Evolutionary conservation across 345 rosid species (phyloP).

Genomic region (Lumnitzera littorea): DNA sequence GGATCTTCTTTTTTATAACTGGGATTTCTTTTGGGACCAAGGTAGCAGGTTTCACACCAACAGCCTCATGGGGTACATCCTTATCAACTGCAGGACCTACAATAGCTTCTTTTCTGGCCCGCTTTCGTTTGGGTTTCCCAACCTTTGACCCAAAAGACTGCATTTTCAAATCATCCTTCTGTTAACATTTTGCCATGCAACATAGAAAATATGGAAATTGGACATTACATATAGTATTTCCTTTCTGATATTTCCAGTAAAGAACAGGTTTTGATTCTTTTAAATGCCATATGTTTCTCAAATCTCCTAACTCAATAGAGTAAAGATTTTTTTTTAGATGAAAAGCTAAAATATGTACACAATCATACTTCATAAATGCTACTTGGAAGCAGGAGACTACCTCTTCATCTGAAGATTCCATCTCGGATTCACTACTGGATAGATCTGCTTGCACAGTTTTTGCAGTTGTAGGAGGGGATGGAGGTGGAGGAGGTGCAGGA

Average conservation of each 20-base stretch:
- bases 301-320: background rate
- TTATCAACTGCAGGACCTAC: constrained; percentile 80
- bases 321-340: too few species aligned
- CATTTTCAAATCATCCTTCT: constrained; percentile 35
- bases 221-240: too few species aligned
- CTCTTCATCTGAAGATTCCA: constrained; percentile 79
- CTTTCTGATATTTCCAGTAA: too few species aligned
- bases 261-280: too few species aligned
- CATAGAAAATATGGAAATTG: too few species aligned
- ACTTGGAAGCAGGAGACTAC: constrained; percentile 27
- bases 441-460: constrained; percentile 33
- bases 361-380: background rate
- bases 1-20: constrained; percentile 67
- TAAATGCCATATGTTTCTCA: too few species aligned
- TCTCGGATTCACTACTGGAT: constrained; percentile 83
- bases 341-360: background rate
- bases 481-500: constrained; percentile 33
- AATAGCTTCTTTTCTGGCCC: constrained; percentile 50
- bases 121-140: constrained; percentile 48
- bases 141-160: constrained; percentile 12
- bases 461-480: constrained; percentile 30
- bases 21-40: constrained; percentile 89
- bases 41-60: constrained; percentile 75
- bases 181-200: too few species aligned
- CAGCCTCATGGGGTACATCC: constrained; percentile 68